Base-by-base conservation (phyloP, 1,284 basidiomycete genomes). In the Ustilago shanxiensis region DNA sequence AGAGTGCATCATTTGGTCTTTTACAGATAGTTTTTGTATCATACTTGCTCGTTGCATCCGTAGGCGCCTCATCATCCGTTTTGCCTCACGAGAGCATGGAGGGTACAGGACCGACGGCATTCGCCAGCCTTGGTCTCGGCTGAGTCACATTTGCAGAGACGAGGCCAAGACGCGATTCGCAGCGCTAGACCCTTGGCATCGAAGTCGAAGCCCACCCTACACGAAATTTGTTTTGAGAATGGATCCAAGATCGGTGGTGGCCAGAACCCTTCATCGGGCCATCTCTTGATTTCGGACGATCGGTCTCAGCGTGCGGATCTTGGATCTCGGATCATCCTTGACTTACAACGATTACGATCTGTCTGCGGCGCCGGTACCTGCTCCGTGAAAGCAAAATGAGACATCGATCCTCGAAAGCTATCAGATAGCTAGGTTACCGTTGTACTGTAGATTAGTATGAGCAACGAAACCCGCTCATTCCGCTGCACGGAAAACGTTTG, bases 181-280 rank as follows among this genome's bases (percentile, higher is more conserved):
- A 24, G 37, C 53, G 53, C 37, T 7, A 55, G 35, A 45, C 54
- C 54, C 24, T 56, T 28, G 54, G 14, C 54, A 56, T 56, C 54
- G 53, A 55, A 8, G 28, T 51, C 29, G 45, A 10, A 39, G n/a
- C n/a, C 31, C 5, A 33, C 31, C 11, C 5, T 7, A 7, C 14
- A 39, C 11, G 18, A 39, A 39, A n/a, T 16, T 39, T 18, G 3
- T 14, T 6, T 9, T 6, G 8, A 18, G 7, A n/a, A 9, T n/a
- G 20, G 11, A 20, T 20, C 11, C 5, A 7, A 16, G n/a, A 44
- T 44, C 41, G 41, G 41, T n/a, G n/a, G n/a, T n/a, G n/a, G n/a
- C n/a, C n/a, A n/a, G n/a, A n/a, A n/a, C n/a, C n/a, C n/a, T n/a
- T n/a, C n/a, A n/a, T n/a, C n/a, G 41, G 16, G 11, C 11, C 11